phyloP scores from a whole-genome alignment of 1,139 yeast genomes.

The Saccharomyces hybrid region DNA sequence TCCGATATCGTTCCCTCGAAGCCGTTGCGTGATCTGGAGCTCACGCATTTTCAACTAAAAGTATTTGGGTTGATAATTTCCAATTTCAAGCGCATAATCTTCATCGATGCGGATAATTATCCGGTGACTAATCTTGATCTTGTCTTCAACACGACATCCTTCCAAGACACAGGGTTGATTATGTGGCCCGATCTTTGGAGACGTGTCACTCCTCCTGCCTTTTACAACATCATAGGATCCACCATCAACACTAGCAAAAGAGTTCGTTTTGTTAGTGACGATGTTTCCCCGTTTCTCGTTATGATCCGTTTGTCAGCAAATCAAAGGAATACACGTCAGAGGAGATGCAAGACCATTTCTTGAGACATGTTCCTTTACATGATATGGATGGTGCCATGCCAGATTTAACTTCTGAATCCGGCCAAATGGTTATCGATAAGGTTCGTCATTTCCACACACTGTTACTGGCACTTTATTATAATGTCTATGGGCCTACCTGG shows the following conservation, averaged over 20 bases:
- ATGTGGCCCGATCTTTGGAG: conserved; percentile 76
- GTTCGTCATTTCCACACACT: conserved; percentile 43
- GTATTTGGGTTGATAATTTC: conserved; percentile 54
- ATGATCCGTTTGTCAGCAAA: conserved; percentile 6
- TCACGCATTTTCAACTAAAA: conserved; percentile 55
- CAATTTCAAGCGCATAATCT: conserved; percentile 49
- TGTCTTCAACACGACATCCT: conserved; percentile 37
- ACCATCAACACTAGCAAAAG: conserved; percentile 26
- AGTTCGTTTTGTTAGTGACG: conserved; percentile 23
- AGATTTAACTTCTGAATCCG: conserved; percentile 56
- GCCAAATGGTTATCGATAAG: conserved; percentile 49
- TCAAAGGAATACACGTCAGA: conserved; percentile 4
- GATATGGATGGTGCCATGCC: conserved; percentile 52
- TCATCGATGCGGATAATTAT: conserved; percentile 63
- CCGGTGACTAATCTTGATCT: conserved; percentile 50
- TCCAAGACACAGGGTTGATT: conserved; percentile 33
- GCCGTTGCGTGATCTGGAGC: conserved; percentile 25
- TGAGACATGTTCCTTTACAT: conserved; percentile 36
- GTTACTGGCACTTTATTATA: conserved; percentile 49
- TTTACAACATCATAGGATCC: conserved; percentile 48
- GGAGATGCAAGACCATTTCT: conserved; percentile 6
- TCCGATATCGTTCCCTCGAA: conserved; percentile 32
- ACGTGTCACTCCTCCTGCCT: conserved; percentile 52
- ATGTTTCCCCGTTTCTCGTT: conserved; percentile 20
- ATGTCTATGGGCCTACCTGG: conserved; percentile 46